Conservation (phyloP, 2,329 filamentous ascomycete species). For the Venturia oleaginea region DNA sequence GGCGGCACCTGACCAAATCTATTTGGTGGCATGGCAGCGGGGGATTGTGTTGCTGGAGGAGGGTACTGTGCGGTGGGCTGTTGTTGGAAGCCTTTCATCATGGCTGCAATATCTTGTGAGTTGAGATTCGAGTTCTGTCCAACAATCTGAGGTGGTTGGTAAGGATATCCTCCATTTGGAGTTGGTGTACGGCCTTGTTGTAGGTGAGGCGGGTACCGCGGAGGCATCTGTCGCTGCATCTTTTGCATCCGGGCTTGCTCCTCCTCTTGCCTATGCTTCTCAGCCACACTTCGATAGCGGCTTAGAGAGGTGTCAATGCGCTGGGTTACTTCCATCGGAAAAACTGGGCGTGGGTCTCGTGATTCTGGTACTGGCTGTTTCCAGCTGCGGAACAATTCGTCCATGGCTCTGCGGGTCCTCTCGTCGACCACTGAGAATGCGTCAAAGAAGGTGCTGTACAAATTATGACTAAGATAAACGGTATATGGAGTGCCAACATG, state of each 20-base stretch:
- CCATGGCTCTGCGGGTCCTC: constrained; percentile 78
- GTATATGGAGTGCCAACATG: constrained; percentile 98
- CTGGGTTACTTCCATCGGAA: constrained; percentile 74
- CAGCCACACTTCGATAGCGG: constrained; percentile 55
- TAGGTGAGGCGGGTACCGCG: constrained; percentile 33
- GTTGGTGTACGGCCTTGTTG: constrained; percentile 10
- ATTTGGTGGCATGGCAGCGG: constrained; percentile 34
- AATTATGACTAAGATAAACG: constrained; percentile 81
- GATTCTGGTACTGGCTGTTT: constrained; percentile 94
- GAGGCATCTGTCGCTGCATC: constrained; percentile 4
- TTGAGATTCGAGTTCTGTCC: constrained; percentile 9
- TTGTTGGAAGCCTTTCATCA: constrained; percentile 14
- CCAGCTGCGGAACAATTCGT: constrained; percentile 97
- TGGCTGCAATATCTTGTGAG: constrained; percentile 5
- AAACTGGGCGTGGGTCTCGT: constrained; percentile 85
- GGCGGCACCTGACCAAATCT: constrained; percentile 27
- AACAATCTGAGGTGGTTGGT: constrained; percentile 5
- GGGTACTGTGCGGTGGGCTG: constrained; percentile 23
- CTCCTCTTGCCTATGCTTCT: constrained; percentile 46
- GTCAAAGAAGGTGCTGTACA: constrained; percentile 94
- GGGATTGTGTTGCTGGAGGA: constrained; percentile 16
- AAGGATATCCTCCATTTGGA: constrained; percentile 8
- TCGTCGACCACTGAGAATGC: constrained; percentile 85
- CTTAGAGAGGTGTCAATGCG: constrained; percentile 92
- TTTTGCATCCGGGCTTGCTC: constrained; percentile 31